Evolutionary conservation across 495 filamentous ascomycete species (phyloP), one percentile per base, ranked within the genome.

Genomic region (Tuber microsphaerosporum): DNA sequence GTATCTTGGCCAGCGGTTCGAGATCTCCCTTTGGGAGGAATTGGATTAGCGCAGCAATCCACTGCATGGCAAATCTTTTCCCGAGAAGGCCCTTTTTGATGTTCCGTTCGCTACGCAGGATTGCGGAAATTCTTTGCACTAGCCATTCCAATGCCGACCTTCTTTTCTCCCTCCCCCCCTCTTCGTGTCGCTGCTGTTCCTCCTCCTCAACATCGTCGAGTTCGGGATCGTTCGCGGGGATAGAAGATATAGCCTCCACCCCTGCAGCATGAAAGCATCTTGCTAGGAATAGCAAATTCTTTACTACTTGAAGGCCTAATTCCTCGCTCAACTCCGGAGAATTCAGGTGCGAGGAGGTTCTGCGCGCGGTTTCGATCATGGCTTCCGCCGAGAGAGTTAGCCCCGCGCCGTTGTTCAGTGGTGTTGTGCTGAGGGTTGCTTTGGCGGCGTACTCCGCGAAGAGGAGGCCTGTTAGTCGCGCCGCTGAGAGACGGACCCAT

Each of bases 231-330:
- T 88, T 86, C 37, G 86, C 86, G 16, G 82, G 78, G 73, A 76
- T 83, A 76, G 73, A 83, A 83, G 46, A 85, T 85, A 44, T 34
- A 34, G 56, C 56, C 16, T 26, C 51, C 51, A 61, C 51, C 72
- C 85, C 85, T 82, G 90, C 92, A 42, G 89, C 88, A 31, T 89
- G 89, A 75, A 92, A 89, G 84, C 89, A 90, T 26, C 88, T 87
- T 46, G 86, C 90, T 0, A 97, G 86, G 86, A 96, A 96, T 34
- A 91, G 84, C 48, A 94, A 85, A 79, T 96, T 94, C 75, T 91
- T 89, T 42, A 92, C 89, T 44, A 87, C 89, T 81, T 94, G 92
- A 75, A 87, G 87, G 0, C 90, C 90, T 41, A 97, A 86, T 34
- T 89, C 87, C 75, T 93, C 89, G 56, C 84, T 89, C 41, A 95